Conservation (phyloP, 2,329 filamentous ascomycete genomes). For the Calonectria montana region DNA sequence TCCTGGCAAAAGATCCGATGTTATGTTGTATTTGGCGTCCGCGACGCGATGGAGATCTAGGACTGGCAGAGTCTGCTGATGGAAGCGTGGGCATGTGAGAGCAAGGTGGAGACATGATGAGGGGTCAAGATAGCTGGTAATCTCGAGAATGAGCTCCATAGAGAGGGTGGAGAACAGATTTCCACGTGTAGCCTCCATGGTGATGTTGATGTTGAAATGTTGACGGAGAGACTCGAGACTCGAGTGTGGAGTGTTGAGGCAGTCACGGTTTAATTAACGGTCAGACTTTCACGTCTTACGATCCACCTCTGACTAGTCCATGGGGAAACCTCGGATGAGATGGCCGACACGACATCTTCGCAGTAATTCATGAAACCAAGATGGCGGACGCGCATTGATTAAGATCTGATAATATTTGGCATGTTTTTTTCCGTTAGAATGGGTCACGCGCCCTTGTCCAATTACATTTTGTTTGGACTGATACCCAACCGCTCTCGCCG, state of each 20-base stretch:
- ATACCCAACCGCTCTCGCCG: no score
- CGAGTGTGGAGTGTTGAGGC: neutral
- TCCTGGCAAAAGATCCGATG: constrained; percentile 13
- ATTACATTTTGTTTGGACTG: no score
- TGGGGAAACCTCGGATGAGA: neutral
- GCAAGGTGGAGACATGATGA: constrained; percentile 11
- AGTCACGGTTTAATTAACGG: neutral
- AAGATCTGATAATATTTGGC: no score
- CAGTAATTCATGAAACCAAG: no score
- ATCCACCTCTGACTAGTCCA: neutral
- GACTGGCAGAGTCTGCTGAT: neutral
- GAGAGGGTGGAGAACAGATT: constrained; percentile 1
- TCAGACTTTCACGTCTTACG: neutral
- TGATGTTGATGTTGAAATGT: neutral
- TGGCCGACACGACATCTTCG: no score
- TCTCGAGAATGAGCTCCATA: constrained; percentile 14
- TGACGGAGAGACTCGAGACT: neutral
- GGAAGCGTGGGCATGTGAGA: constrained; percentile 22
- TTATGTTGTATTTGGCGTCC: neutral
- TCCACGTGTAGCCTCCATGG: neutral
- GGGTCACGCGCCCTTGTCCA: no score
- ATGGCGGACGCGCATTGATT: no score
- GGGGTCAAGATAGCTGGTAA: neutral
- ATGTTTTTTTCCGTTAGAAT: no score
- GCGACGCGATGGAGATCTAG: constrained; percentile 21